Percentiles rank a stretch among this genome's conserved stretches.
Evolutionary conservation across 1,139 yeast genomes (phyloP).

Genomic region (Nakaseomyces kungkrabaensis): DNA sequence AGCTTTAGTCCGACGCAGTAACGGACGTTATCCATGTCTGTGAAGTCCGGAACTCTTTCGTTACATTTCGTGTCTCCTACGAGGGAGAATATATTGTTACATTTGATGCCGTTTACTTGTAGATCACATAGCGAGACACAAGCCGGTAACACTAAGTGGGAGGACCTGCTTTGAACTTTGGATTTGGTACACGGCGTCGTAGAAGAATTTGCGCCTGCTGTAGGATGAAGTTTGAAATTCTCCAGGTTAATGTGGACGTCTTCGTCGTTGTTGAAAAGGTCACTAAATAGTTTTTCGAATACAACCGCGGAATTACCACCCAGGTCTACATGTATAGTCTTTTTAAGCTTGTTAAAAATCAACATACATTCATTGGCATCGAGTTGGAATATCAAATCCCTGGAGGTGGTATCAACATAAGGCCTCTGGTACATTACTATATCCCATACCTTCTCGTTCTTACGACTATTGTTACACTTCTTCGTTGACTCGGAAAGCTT

Average conservation of each 20-base stretch:
- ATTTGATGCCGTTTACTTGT: constrained; percentile 18
- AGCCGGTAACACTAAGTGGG: constrained; percentile 21
- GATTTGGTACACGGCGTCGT: neutral
- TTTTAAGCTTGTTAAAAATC: constrained; percentile 24
- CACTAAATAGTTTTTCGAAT: constrained; percentile 20
- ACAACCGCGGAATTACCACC: constrained; percentile 25
- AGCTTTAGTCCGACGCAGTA: constrained; percentile 19
- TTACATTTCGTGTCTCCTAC: constrained; percentile 16
- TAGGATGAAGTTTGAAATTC: constrained; percentile 8
- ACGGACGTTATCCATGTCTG: constrained; percentile 6
- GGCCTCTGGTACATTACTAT: constrained; percentile 46
- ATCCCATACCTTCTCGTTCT: constrained; percentile 15
- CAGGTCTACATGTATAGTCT: constrained; percentile 26
- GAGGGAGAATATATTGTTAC: constrained; percentile 15
- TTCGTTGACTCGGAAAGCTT: neutral
- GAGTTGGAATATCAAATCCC: constrained; percentile 52
- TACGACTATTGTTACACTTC: neutral
- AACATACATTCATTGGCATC: constrained; percentile 26
- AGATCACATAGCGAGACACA: constrained; percentile 23
- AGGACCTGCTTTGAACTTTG: constrained; percentile 2
- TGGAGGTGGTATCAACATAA: constrained; percentile 38
- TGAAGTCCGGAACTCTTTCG: constrained; percentile 17
- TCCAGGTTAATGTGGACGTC: constrained; percentile 8
- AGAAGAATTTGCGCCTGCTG: constrained; percentile 2
- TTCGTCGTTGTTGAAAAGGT: constrained; percentile 9